These are phyloP conservation scores for Cladophialophora yegresii DNA, from an alignment of 2,329 filamentous ascomycete species.

Conservation along the genomic window DNA sequence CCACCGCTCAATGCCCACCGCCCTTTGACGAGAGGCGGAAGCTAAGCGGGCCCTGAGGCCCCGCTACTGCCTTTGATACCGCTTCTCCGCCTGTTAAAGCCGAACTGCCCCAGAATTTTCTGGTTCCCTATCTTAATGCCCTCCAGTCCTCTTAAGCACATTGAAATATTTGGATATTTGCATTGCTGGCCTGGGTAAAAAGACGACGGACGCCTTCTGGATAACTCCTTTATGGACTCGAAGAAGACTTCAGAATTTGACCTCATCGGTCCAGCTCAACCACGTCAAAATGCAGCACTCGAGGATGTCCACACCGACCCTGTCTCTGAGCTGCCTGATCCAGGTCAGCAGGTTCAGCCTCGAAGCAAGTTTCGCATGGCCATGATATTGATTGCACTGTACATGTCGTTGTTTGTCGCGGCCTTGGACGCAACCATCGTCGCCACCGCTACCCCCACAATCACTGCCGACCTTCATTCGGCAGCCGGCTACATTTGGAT, in stretches of 20 bases:
- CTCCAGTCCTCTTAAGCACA: neutral
- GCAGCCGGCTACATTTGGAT: slow-evolving; percentile 76
- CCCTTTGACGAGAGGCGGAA: slow-evolving; percentile 8
- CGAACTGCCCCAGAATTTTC: neutral
- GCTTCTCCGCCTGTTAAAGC: neutral
- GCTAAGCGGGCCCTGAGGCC: neutral
- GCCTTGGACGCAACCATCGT: slow-evolving; percentile 42
- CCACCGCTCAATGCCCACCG: slow-evolving; percentile 12
- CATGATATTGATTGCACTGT: slow-evolving; percentile 37
- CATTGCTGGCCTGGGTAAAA: neutral
- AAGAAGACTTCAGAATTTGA: slow-evolving; percentile 14
- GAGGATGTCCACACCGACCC: slow-evolving; percentile 4
- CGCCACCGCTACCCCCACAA: slow-evolving; percentile 41
- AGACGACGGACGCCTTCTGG: neutral
- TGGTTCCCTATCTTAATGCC: neutral
- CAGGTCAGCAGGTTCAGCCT: slow-evolving; percentile 36
- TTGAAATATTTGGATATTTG: neutral
- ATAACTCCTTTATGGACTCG: neutral
- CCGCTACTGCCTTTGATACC: neutral
- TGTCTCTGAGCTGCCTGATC: slow-evolving; percentile 26
- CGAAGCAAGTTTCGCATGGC: slow-evolving; percentile 32
- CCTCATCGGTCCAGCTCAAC: slow-evolving; percentile 11
- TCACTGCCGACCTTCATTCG: slow-evolving; percentile 56
- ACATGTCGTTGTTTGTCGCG: slow-evolving; percentile 38
- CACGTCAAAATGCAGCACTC: slow-evolving; percentile 14